phyloP scores from a whole-genome alignment of 768 basidiomycete species.

The Melanogaster broomeanus region DNA sequence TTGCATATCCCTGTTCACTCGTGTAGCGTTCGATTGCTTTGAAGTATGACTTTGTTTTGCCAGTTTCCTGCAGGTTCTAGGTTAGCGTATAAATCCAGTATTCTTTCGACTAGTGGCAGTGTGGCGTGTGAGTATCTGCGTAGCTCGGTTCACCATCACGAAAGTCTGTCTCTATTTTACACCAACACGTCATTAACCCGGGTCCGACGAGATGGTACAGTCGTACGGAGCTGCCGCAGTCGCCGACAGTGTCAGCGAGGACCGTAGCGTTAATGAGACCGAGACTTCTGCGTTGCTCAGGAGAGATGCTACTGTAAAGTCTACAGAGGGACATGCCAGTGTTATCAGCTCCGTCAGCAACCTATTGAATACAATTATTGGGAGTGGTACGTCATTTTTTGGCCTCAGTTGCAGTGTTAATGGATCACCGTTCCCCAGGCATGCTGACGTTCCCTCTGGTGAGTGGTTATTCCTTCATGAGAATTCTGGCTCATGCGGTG shows the following conservation, averaged over 20 bases:
- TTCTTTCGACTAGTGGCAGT: not conserved
- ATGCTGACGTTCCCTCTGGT: conserved; percentile 91
- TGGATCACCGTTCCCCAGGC: conserved; percentile 41
- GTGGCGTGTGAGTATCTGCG: too few species aligned
- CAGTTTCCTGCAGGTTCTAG: conserved; percentile 1
- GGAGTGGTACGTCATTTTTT: conserved; percentile 62
- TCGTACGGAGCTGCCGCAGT: conserved; percentile 62
- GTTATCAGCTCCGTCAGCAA: conserved; percentile 74
- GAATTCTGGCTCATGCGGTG: not conserved
- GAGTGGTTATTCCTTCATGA: conserved; percentile 17
- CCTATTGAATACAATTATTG: conserved; percentile 88
- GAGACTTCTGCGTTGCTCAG: conserved; percentile 68
- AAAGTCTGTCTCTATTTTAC: too few species aligned
- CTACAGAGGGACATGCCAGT: conserved; percentile 66
- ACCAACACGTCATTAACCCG: not conserved
- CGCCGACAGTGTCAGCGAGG: conserved; percentile 14
- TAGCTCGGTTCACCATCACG: too few species aligned
- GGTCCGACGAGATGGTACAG: conserved; percentile 63
- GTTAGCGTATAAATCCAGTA: too few species aligned
- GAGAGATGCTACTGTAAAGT: conserved; percentile 26
- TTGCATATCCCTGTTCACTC: conserved; percentile 5
- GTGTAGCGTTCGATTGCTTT: conserved; percentile 3
- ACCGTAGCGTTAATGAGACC: conserved; percentile 26
- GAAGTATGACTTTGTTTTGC: not conserved
- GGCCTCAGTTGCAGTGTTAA: not conserved